A percentile compares a stretch with the other conserved stretches of the same genome.
Conservation (phyloP, 2,329 filamentous ascomycete genomes). For the Fusarium sublunatum region DNA sequence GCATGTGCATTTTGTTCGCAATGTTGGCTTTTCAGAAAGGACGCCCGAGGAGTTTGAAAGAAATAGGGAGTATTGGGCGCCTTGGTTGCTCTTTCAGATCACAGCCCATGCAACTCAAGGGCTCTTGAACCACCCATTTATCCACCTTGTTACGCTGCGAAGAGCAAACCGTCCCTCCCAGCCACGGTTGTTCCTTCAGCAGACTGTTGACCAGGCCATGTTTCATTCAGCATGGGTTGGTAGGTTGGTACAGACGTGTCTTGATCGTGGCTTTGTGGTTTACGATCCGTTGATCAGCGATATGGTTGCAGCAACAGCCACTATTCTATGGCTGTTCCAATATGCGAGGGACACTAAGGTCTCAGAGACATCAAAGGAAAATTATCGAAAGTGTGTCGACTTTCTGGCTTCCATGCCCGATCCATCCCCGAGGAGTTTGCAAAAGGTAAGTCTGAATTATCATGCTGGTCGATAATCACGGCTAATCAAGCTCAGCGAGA, state of each 20-base stretch:
- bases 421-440: slow-evolving; percentile 21
- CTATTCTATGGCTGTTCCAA: slow-evolving; percentile 42
- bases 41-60: slow-evolving; percentile 25
- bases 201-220: slow-evolving; percentile 41
- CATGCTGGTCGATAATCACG: fast-evolving
- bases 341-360: slow-evolving; percentile 37
- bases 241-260: slow-evolving; percentile 35
- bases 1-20: slow-evolving; percentile 37
- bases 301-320: slow-evolving; percentile 38
- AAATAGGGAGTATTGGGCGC: slow-evolving; percentile 38
- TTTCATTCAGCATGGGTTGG: slow-evolving; percentile 42
- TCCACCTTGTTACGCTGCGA: slow-evolving; percentile 35
- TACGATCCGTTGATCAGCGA: slow-evolving; percentile 38
- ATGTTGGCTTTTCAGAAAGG: slow-evolving; percentile 39
- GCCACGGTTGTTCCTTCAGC: slow-evolving; percentile 32
- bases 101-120: slow-evolving; percentile 34
- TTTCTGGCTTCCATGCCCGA: slow-evolving; percentile 33
- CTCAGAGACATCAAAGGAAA: slow-evolving; percentile 30
- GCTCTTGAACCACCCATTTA: slow-evolving; percentile 38
- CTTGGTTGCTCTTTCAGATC: slow-evolving; percentile 39
- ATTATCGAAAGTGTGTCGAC: slow-evolving; percentile 29
- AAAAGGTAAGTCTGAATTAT: slow-evolving; percentile 14
- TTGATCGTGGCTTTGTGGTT: slow-evolving; percentile 33
- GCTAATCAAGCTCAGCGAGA: slow-evolving; percentile 11
- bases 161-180: slow-evolving; percentile 24